Base-by-base conservation (phyloP, 345 rosid species). In the Corymbia maculata region DNA sequence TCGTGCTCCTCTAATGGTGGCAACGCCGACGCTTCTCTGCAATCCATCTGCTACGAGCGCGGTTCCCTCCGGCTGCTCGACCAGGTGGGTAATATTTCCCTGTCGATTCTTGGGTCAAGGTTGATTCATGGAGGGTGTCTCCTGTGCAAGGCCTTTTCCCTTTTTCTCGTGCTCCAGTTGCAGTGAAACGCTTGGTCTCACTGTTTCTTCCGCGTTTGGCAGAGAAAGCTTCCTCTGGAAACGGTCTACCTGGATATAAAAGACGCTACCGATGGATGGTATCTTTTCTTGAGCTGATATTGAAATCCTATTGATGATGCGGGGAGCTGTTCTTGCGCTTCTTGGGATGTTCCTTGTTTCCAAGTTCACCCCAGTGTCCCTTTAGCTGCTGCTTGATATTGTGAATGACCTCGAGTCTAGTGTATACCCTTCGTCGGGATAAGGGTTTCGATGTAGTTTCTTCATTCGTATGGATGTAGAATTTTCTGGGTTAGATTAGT, bases 171-270 rank as follows among this genome's bases (percentile, higher is more conserved):
- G 13, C 9, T 32, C 17, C 21, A 4, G 42, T 44, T 47, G 87
- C 64, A 3, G 19, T 0, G 53, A 44, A 22, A 45, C 14, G 7
- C 51, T 22, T n/a, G 16, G 36, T 28, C 86, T 14, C 17, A 59
- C 70, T 4, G 51, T 85, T 52, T 28, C 22, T 85, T 51, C 64
- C 32, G 15, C 49, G 22, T 44, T 86, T 89, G n/a, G 22, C 97
- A 97, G 99, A 94, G 98, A 91, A 96, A 95, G 92, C 97, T 97
- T 90, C 99, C 99, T 51, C 94, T 96, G 50, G 95, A 95, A 87
- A 94, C 95, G 4, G 88, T 82, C 24, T 95, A 94, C 92, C 89
- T 97, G 89, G 94, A 94, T 50, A 96, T 97, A 86, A 89, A 86
- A 44, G 91, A 93, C 86, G 47, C 98, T 9, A 22, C 95, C 12